Percentiles rank a stretch among this genome's conserved stretches.
Conservation (phyloP, 805 yeast genomes). For the Wickerhamiella cacticola region DNA sequence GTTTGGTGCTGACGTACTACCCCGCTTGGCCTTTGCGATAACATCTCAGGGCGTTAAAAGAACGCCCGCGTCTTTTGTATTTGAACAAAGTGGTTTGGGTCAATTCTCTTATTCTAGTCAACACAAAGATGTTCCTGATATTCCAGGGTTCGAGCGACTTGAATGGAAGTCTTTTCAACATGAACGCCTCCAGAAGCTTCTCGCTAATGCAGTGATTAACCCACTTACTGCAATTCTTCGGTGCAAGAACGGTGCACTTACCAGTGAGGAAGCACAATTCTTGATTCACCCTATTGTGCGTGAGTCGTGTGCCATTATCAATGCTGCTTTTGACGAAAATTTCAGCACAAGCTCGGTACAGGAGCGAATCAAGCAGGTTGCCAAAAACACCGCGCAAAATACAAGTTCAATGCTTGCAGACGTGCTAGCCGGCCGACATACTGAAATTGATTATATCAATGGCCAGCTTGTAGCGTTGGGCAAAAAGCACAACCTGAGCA, state of each 20-base stretch:
- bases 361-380: conserved; percentile 32
- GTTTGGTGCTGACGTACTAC: conserved; percentile 33
- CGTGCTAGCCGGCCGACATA: conserved; percentile 38
- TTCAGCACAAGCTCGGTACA: conserved; percentile 27
- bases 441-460: conserved; percentile 75
- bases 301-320: conserved; percentile 35
- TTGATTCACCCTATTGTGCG: conserved; percentile 35
- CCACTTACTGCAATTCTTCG: conserved; percentile 69
- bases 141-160: conserved; percentile 15
- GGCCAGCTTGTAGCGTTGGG: conserved; percentile 62
- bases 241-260: conserved; percentile 65
- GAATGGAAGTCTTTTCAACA: conserved; percentile 37
- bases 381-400: conserved; percentile 42
- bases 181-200: conserved; percentile 62
- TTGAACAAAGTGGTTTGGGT: conserved; percentile 63
- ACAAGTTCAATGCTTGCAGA: conserved; percentile 67
- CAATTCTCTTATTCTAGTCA: conserved; percentile 23
- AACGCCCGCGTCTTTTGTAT: conserved; percentile 33
- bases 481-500: conserved; percentile 31
- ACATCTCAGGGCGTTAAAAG: conserved; percentile 75
- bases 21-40: conserved; percentile 60
- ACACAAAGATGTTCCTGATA: background rate
- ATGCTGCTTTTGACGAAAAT: background rate
- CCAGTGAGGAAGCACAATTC: conserved; percentile 30
- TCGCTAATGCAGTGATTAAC: conserved; percentile 73